Percentiles rank a stretch among this genome's conserved stretches.
These are phyloP conservation scores for Crepidotus variabilis DNA, from an alignment of 768 basidiomycete species.

Conservation along the genomic window DNA sequence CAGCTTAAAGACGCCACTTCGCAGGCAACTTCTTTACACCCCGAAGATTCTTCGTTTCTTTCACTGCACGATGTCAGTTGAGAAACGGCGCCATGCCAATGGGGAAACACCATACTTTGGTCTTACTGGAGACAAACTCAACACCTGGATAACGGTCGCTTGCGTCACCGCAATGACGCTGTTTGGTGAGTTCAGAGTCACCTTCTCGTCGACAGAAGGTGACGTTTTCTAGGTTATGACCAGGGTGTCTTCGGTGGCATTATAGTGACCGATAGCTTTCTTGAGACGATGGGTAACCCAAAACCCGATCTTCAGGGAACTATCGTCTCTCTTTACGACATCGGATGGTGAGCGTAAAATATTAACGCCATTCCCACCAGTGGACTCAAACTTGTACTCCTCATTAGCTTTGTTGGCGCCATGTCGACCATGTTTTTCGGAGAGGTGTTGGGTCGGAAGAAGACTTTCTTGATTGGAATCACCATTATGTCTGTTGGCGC, in stretches of 20 bases:
- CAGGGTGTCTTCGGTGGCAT: conserved; percentile 53
- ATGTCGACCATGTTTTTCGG: conserved; percentile 40
- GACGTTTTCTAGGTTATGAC: conserved; percentile 36
- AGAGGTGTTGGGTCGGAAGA: conserved; percentile 41
- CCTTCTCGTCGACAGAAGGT: neutral
- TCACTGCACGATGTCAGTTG: neutral
- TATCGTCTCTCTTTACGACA: conserved; percentile 49
- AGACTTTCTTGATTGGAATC: conserved; percentile 46
- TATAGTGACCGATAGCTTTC: conserved; percentile 43
- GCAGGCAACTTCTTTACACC: neutral
- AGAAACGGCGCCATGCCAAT: conserved; percentile 7
- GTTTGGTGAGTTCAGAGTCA: conserved; percentile 31
- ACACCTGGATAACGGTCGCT: conserved; percentile 45
- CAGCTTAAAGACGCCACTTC: too few relatives aligned
- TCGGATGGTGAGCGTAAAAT: conserved; percentile 38
- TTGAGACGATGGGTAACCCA: conserved; percentile 45
- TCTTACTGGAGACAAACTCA: conserved; percentile 39
- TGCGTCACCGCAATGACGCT: conserved; percentile 51
- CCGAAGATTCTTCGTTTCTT: neutral
- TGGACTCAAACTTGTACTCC: too few relatives aligned
- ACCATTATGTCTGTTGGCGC: conserved; percentile 51
- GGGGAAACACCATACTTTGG: conserved; percentile 33
- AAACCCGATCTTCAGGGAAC: conserved; percentile 41
- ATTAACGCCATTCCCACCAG: too few relatives aligned
- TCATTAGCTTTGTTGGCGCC: conserved; percentile 39